Base-by-base conservation (phyloP, 192 early-diverging fungal species). In the Lobosporangium transversale region DNA sequence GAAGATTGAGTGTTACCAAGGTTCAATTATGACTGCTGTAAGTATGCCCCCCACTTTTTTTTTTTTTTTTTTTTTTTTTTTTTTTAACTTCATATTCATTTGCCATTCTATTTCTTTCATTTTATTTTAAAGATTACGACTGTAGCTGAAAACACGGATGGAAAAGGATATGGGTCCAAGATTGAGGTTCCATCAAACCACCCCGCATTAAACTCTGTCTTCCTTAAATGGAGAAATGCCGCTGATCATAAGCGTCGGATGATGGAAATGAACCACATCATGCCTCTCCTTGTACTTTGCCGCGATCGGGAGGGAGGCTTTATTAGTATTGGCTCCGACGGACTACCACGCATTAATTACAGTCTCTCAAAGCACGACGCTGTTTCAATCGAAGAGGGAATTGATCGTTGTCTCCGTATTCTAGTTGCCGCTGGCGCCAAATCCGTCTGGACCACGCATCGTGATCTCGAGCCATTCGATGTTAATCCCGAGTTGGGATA, bases 11-110 rank as follows among this genome's bases (percentile, higher is more conserved):
- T 62, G 70, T 6, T 84, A 84, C 49, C 58, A 81, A 58, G 88
- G 87, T 8, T 80, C 87, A 14, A 90, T 91, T 30, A 90, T 92
- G 88, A 92, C 89, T 1, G 84, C 90, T 15, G 80, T 93, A 62
- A 80, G 73, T 60, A n/a, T n/a, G n/a, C n/a, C 75, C 40, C 37
- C 37, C 14, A 40, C 37, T 10, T 40, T 40, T 40, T 40, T 14
- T 14, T 14, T 10, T 40, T 40, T 14, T 40, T 14, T 10, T 40
- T 50, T 50, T 4, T 7, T 49, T 6, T 49, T 49, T 7, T 49
- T 49, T 15, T 49, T n/a, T n/a, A 21, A 21, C 9, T 17, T 42
- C 17, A 17, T 42, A 9, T 42, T 9, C 40, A 42, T 42, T 17
- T 42, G 9, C 17, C 17, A 17, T 12, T 9, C 40, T 12, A 42